Conservation (phyloP, 2,329 filamentous ascomycete genomes). For the Grosmannia huntii region DNA sequence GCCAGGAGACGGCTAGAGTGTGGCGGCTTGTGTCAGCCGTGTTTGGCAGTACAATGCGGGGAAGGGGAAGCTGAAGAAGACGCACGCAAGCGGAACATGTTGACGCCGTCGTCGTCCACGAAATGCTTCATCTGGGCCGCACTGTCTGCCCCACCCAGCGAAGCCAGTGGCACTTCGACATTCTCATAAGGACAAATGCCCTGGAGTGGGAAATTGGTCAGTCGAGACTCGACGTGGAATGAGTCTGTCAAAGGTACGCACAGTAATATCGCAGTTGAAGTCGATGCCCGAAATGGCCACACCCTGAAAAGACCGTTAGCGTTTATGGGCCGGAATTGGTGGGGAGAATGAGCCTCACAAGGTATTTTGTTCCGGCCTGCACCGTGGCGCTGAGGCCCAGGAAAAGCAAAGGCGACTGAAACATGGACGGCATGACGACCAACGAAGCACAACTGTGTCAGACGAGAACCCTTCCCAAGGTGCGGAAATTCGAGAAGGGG, state of each 20-base stretch:
- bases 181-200: constrained; percentile 23
- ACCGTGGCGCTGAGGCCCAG: constrained; percentile 7
- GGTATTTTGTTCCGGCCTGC: constrained; percentile 5
- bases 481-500: background rate
- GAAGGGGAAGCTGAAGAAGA: background rate
- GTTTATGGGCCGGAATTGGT: background rate
- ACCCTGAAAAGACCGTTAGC: constrained; percentile 6
- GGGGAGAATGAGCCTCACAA: constrained; percentile 3
- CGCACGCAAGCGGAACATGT: constrained; percentile 38
- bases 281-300: constrained; percentile 31
- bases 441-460: background rate
- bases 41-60: background rate
- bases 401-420: background rate
- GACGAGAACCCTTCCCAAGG: background rate
- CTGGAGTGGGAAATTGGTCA: background rate
- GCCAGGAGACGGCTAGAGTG: constrained; percentile 33
- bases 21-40: background rate
- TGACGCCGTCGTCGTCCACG: constrained; percentile 36
- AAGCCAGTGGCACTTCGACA: constrained; percentile 19
- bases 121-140: constrained; percentile 44
- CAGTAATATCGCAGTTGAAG: constrained; percentile 30
- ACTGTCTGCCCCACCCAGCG: constrained; percentile 20
- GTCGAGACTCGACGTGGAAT: background rate
- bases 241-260: constrained; percentile 2
- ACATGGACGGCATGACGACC: background rate